A percentile compares a stretch with the other conserved stretches of the same genome.
Conservation (phyloP, 2,329 filamentous ascomycete species). For the Aspergillus pseudotamarii region DNA sequence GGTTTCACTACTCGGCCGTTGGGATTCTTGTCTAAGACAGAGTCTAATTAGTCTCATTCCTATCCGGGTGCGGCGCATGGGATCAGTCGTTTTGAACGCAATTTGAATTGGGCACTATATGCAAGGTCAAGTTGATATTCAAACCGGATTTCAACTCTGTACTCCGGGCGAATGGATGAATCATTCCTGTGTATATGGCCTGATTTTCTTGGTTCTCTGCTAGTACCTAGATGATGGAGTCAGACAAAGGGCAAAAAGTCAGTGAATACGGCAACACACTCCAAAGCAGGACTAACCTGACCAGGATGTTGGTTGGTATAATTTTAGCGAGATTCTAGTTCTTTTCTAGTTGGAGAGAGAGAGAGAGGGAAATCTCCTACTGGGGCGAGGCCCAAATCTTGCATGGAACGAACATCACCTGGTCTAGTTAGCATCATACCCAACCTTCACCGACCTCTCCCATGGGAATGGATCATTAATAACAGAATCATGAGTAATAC, state of each 20-base stretch:
- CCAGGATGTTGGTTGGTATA: background rate
- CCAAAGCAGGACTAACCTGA: background rate
- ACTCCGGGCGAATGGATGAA: background rate
- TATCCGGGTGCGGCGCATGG: conserved; percentile 3
- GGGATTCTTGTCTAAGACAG: conserved; percentile 5
- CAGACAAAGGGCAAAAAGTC: background rate
- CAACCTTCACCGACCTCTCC: background rate
- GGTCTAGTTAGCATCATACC: conserved; percentile 12
- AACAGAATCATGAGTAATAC: background rate
- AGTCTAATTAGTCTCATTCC: background rate
- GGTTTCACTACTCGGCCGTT: conserved; percentile 13
- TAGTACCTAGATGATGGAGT: background rate
- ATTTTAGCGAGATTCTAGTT: background rate
- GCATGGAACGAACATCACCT: conserved; percentile 25
- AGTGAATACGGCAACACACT: background rate
- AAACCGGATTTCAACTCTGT: background rate
- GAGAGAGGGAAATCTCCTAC: background rate
- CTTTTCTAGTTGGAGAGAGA: conserved; percentile 1
- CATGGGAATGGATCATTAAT: background rate
- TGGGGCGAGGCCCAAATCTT: conserved; percentile 5
- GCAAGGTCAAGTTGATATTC: background rate
- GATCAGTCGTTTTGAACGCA: background rate
- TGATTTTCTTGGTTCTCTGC: background rate
- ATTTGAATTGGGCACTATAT: background rate
- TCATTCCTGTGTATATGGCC: background rate